Percentiles rank a stretch among this genome's conserved stretches.
phyloP scores from a whole-genome alignment of 2,329 filamentous ascomycete genomes.

The Trichoderma polysporum region DNA sequence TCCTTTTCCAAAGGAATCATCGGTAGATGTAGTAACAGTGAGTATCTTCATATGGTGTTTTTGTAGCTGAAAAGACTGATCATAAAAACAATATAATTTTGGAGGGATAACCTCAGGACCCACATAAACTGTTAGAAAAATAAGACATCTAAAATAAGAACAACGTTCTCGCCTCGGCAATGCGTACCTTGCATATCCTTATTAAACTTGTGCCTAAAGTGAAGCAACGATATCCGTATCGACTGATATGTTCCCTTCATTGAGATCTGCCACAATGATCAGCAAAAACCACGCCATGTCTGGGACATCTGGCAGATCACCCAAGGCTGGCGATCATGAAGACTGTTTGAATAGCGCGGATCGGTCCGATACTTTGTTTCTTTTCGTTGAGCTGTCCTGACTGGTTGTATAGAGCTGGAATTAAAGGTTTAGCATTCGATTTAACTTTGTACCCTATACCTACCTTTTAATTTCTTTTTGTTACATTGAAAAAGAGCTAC shows the following conservation, averaged over 20 bases:
- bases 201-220: neutral
- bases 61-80: neutral
- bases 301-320: neutral
- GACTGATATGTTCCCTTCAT: neutral
- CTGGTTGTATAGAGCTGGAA: neutral
- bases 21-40: too few species aligned
- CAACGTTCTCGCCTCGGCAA: neutral
- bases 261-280: neutral
- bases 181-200: neutral
- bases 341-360: neutral
- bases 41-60: neutral
- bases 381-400: neutral
- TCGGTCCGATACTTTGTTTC: conserved; percentile 1
- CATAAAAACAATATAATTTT: neutral
- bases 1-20: too few species aligned
- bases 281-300: neutral
- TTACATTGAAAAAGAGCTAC: neutral
- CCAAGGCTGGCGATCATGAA: neutral
- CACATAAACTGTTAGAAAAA: neutral
- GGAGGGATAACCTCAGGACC: neutral
- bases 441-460: neutral
- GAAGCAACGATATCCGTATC: neutral
- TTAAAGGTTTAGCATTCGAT: neutral
- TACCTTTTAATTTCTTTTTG: neutral
- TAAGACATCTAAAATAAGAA: neutral